These are phyloP conservation scores for Calonectria multiphialidica DNA, from an alignment of 2,329 filamentous ascomycete species.

Conservation along the genomic window DNA sequence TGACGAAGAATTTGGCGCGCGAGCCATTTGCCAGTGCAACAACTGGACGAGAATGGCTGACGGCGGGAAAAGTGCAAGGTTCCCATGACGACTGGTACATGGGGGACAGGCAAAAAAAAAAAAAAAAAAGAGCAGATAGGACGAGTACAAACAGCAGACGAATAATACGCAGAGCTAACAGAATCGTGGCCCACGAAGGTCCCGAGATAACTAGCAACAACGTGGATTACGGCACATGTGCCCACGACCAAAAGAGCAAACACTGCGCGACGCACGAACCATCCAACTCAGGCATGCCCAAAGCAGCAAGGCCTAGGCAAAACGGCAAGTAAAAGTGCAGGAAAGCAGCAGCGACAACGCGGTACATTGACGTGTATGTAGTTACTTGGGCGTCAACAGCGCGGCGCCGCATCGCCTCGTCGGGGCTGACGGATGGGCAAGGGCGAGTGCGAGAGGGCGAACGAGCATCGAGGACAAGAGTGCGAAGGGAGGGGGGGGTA, in stretches of 20 bases:
- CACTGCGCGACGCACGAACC: conserved; percentile 17
- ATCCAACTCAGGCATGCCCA: background rate
- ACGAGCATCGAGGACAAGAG: background rate
- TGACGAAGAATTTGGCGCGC: background rate
- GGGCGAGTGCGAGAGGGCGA: conserved; percentile 11
- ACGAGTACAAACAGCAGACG: background rate
- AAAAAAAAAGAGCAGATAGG: background rate
- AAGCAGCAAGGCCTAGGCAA: background rate
- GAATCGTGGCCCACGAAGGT: background rate
- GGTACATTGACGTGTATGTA: background rate
- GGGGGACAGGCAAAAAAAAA: background rate
- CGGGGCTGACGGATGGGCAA: conserved; percentile 36
- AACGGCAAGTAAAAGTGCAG: background rate
- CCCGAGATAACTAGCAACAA: background rate
- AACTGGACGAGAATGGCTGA: background rate
- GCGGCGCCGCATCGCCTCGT: conserved; percentile 35
- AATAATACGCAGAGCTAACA: background rate
- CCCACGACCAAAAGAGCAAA: conserved; percentile 25
- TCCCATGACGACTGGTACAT: background rate
- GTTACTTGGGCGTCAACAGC: conserved; percentile 23
- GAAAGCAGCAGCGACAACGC: background rate
- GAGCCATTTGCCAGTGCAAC: background rate
- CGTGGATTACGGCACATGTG: background rate
- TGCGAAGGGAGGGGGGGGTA: background rate
- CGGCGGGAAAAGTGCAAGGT: background rate